phyloP scores from a whole-genome alignment of 2,329 filamentous ascomycete species.

The Sclerotinia sclerotiorum region DNA sequence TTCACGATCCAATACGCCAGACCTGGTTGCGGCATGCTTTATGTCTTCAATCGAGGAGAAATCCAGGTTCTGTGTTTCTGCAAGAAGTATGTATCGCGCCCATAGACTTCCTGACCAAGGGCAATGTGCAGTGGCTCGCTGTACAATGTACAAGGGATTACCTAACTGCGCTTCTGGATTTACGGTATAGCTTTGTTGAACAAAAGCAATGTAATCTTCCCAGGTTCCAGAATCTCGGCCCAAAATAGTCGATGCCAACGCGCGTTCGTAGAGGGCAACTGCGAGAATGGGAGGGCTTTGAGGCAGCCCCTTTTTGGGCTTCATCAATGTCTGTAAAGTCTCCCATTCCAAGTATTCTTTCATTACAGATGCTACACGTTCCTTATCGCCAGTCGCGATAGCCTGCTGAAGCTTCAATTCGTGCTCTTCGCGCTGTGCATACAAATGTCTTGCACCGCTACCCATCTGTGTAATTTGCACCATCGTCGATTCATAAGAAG shows the following conservation, averaged over 20 bases:
- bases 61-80: conserved; percentile 72
- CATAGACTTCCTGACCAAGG: conserved; percentile 90
- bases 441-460: conserved; percentile 61
- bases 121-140: conserved; percentile 83
- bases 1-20: conserved; percentile 77
- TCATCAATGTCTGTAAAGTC: conserved; percentile 59
- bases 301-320: conserved; percentile 47
- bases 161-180: conserved; percentile 44
- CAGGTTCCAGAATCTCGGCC: conserved; percentile 73
- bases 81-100: conserved; percentile 83
- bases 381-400: conserved; percentile 54
- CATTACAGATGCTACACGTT: conserved; percentile 53
- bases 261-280: conserved; percentile 74
- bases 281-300: conserved; percentile 53
- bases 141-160: conserved; percentile 67
- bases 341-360: conserved; percentile 85
- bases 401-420: conserved; percentile 66
- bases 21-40: conserved; percentile 88
- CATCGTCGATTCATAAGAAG: conserved; percentile 75
- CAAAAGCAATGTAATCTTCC: conserved; percentile 64
- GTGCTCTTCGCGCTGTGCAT: conserved; percentile 63
- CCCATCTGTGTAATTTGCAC: conserved; percentile 63
- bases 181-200: conserved; percentile 31
- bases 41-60: conserved; percentile 84
- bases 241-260: conserved; percentile 62